Percentiles rank a stretch among this genome's conserved stretches.
Evolutionary conservation across 768 basidiomycete species (phyloP).

Genomic region (Clitopilus passeckerianus): DNA sequence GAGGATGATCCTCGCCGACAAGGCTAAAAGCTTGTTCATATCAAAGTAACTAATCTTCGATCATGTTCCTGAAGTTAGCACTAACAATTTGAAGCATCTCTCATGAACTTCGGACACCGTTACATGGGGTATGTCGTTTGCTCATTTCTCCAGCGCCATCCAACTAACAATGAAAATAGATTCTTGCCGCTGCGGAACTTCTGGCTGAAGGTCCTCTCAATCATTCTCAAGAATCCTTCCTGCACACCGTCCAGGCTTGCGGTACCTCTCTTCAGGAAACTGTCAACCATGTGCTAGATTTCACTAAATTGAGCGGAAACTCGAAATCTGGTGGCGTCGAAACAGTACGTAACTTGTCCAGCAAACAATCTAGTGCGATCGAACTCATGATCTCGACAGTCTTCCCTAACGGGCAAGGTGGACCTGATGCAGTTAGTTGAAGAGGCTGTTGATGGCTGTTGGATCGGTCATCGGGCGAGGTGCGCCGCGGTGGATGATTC

Average conservation of each 20-base stretch:
- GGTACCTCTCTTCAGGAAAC: constrained; percentile 96
- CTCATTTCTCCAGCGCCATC: too few relatives aligned
- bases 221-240: constrained; percentile 77
- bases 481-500: constrained; percentile 63
- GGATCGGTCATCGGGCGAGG: constrained; percentile 88
- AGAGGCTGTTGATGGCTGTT: constrained; percentile 89
- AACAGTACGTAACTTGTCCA: constrained; percentile 47
- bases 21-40: constrained; percentile 89
- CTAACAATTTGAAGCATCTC: constrained; percentile 57
- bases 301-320: constrained; percentile 90
- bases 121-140: constrained; percentile 68
- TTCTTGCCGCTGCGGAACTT: constrained; percentile 89
- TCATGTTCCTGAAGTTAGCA: background rate
- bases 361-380: constrained; percentile 38
- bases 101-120: constrained; percentile 85
- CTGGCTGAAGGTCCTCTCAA: constrained; percentile 79
- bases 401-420: constrained; percentile 32
- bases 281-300: constrained; percentile 95
- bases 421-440: constrained; percentile 81
- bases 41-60: constrained; percentile 58
- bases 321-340: constrained; percentile 74
- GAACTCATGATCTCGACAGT: constrained; percentile 2
- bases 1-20: constrained; percentile 91
- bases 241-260: constrained; percentile 92
- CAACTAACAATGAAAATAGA: constrained; percentile 32